Evolutionary conservation across 768 basidiomycete genomes (phyloP).

Genomic region (Leccinellum albellum): DNA sequence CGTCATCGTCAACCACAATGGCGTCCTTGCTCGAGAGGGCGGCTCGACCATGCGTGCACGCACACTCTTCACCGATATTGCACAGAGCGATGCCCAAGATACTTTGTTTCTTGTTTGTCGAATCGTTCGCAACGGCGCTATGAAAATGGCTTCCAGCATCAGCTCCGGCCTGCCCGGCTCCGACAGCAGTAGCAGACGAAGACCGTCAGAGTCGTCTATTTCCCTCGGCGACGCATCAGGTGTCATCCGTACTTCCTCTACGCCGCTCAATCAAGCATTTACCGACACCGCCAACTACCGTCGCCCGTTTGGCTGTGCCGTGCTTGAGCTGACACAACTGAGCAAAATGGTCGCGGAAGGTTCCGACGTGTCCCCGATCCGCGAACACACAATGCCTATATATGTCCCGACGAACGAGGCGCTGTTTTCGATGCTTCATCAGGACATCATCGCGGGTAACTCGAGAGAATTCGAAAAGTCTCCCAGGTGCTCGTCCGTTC

Average conservation of each 20-base stretch:
- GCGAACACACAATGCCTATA: constrained; percentile 86
- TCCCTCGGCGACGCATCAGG: constrained; percentile 35
- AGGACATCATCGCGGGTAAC: constrained; percentile 84
- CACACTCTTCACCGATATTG: constrained; percentile 88
- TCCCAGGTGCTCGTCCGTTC: constrained; percentile 50
- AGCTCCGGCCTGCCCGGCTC: constrained; percentile 42
- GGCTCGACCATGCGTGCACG: constrained; percentile 56
- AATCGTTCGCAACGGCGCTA: constrained; percentile 81
- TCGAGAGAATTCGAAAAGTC: constrained; percentile 80
- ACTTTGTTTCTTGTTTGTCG: constrained; percentile 87
- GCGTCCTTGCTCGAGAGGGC: constrained; percentile 79
- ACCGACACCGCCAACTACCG: constrained; percentile 55
- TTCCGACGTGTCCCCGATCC: constrained; percentile 56
- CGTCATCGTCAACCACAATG: constrained; percentile 86
- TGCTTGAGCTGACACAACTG: constrained; percentile 79
- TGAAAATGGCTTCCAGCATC: constrained; percentile 65
- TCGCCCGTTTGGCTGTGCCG: constrained; percentile 94
- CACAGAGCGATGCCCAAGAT: constrained; percentile 78
- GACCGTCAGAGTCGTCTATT: constrained; percentile 52
- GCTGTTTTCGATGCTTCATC: constrained; percentile 89
- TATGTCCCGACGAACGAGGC: constrained; percentile 79
- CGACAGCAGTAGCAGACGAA: constrained; percentile 40
- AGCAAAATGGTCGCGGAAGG: constrained; percentile 64
- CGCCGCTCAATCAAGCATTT: constrained; percentile 26
- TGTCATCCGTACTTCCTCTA: constrained; percentile 8